phyloP scores from a whole-genome alignment of 2,329 filamentous ascomycete genomes.

The Tolypocladium guangdongense region DNA sequence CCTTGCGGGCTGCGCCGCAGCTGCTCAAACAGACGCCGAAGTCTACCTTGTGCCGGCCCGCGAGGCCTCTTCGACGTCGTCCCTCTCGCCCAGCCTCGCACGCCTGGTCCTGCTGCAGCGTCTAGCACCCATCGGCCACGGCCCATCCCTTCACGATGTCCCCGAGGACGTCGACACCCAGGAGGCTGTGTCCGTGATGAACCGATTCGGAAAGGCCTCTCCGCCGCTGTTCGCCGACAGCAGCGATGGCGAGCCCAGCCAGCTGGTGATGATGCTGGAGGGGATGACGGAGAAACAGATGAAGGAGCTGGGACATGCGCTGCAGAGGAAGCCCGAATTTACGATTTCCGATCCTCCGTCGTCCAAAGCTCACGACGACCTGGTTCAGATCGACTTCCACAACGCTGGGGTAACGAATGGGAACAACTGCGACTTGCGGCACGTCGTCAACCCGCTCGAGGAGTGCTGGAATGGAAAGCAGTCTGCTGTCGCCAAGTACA shows the following conservation, averaged over 20 bases:
- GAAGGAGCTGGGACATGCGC: slow-evolving; percentile 28
- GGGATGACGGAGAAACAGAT: slow-evolving; percentile 38
- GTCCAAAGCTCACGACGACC: slow-evolving; percentile 27
- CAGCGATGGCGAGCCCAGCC: slow-evolving; percentile 26
- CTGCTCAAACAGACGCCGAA: slow-evolving; percentile 31
- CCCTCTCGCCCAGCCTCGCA: slow-evolving; percentile 41
- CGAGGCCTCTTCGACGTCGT: slow-evolving; percentile 20
- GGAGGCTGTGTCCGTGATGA: slow-evolving; percentile 45
- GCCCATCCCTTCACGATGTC: slow-evolving; percentile 35
- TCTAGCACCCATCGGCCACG: slow-evolving; percentile 34
- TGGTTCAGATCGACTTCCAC: slow-evolving; percentile 31
- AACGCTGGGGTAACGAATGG: slow-evolving; percentile 23
- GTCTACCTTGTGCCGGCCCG: slow-evolving; percentile 40
- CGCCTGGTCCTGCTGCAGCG: slow-evolving; percentile 50
- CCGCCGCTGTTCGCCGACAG: slow-evolving; percentile 36
- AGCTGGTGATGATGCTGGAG: slow-evolving; percentile 50
- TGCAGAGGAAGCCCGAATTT: slow-evolving; percentile 33
- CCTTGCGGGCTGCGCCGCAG: slow-evolving; percentile 26
- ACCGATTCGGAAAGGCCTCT: slow-evolving; percentile 45
- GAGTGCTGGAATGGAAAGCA: slow-evolving; percentile 32
- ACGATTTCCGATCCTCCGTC: slow-evolving; percentile 35
- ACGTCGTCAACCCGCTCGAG: slow-evolving; percentile 31
- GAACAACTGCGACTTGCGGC: slow-evolving; percentile 25
- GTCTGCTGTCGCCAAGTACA: slow-evolving; percentile 32
- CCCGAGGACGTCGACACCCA: slow-evolving; percentile 27